phyloP scores from a whole-genome alignment of 305 asterid genomes.

The Nicotiana rustica region DNA sequence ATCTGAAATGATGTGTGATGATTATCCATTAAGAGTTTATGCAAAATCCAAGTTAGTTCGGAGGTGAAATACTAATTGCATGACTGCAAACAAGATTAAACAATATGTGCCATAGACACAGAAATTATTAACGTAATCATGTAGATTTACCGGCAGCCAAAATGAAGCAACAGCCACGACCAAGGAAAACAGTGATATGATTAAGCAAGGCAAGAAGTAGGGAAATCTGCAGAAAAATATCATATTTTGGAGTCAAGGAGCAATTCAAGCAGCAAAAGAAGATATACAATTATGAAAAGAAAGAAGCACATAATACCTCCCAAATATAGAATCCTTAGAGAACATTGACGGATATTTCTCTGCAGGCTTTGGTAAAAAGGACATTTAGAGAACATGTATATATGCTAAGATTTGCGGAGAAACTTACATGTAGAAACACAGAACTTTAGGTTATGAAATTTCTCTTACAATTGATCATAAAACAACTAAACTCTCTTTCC shows the following conservation, averaged over 20 bases:
- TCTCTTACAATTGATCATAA: conserved; percentile 7
- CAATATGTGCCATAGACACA: neutral
- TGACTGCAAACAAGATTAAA: conserved; percentile 20
- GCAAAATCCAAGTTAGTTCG: neutral
- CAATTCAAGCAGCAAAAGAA: conserved; percentile 29
- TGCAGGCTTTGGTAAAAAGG: conserved; percentile 49
- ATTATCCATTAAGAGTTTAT: conserved; percentile 5
- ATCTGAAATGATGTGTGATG: neutral
- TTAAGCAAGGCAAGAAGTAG: conserved; percentile 86
- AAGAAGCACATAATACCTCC: conserved; percentile 38
- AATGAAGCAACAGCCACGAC: conserved; percentile 58
- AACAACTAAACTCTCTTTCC: neutral
- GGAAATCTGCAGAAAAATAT: conserved; percentile 70
- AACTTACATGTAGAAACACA: neutral
- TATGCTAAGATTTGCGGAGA: conserved; percentile 6
- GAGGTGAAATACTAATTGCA: neutral
- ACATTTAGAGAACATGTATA: conserved; percentile 27
- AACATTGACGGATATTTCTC: conserved; percentile 44
- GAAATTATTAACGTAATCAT: neutral
- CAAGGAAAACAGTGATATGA: conserved; percentile 64
- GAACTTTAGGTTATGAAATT: neutral
- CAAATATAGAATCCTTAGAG: conserved; percentile 44
- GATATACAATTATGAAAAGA: conserved; percentile 1
- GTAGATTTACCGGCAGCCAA: conserved; percentile 84
- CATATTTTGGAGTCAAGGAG: neutral